These are phyloP conservation scores for Inga oerstediana DNA, from an alignment of 306 rosid genomes.

Conservation along the genomic window DNA sequence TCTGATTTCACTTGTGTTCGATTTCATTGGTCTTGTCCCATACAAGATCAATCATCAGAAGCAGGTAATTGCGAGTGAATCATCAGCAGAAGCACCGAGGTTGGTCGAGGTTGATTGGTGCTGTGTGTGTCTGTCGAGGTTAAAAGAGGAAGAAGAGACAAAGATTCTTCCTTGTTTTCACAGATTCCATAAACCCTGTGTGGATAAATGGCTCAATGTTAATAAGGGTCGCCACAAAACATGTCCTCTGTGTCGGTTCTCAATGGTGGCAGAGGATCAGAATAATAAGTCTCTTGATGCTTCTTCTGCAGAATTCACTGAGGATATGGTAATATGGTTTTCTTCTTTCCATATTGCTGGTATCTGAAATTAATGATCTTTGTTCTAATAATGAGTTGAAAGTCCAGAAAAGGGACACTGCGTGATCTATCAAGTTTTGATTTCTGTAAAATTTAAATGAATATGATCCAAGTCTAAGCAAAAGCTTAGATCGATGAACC, in stretches of 20 bases:
- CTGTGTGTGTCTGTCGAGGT: constrained; percentile 75
- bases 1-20: constrained; percentile 48
- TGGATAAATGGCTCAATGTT: constrained; percentile 70
- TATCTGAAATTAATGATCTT: constrained; percentile 39
- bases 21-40: constrained; percentile 39
- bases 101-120: constrained; percentile 46
- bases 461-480: not conserved
- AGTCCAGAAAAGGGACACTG: not conserved
- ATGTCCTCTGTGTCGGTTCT: constrained; percentile 81
- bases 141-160: constrained; percentile 51
- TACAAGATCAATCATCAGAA: constrained; percentile 6
- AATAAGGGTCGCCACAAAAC: constrained; percentile 55
- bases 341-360: constrained; percentile 92
- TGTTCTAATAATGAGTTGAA: not conserved
- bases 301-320: constrained; percentile 56
- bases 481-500: constrained; percentile 2
- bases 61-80: constrained; percentile 4
- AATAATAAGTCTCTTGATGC: constrained; percentile 25
- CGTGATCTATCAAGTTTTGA: not conserved
- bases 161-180: constrained; percentile 79
- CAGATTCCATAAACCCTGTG: constrained; percentile 76
- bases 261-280: constrained; percentile 50
- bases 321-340: constrained; percentile 87
- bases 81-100: constrained; percentile 25
- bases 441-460: not conserved